Evolutionary conservation across 2,329 filamentous ascomycete species (phyloP), one percentile per base, ranked within the genome.

Genomic region (Cordyceps fumosorosea): DNA sequence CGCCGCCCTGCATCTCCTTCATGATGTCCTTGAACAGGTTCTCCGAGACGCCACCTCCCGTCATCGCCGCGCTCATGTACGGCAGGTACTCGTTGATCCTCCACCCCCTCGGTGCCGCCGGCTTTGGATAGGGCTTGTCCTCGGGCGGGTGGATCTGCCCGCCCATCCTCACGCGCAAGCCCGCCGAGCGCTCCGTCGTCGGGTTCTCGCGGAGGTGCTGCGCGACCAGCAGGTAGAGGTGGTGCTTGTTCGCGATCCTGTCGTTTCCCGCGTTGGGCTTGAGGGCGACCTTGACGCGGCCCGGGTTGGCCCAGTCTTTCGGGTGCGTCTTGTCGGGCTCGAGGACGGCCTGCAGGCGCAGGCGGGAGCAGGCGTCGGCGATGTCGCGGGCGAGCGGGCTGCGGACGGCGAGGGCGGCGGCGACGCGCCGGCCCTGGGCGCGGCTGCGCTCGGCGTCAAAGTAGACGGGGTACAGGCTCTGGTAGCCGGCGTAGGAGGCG

Each of bases 1-100:
- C 80, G 2, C 75, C 77, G 3, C 75, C 74, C 70, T 81, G 80
- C 91, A 98, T 96, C 78, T 96, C 91, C 70, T 87, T 88, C 93
- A 98, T 96, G 82, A 97, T 96, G 68, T 97, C 93, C 79, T 95
- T 91, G 71, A 98, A 87, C 65, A 97, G 85, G 71, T 98, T 96
- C 75, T 99, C 95, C 65, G 87, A 93, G 12, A 98, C 91, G 42
- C 95, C 95, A 12, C 95, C 95, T 10, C 95, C 95, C 60, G 90
- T 95, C 76, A 98, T 84, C 20, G 92, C 95, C 0, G 93, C 87
- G 65, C 90, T 96, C 71, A 96, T 89, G 66, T 96, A 87, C 24
- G 95, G 95, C 67, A 99, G 72, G 63, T 96, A 86, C 64, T 84
- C 86, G 65, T 86, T 86, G 75, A 98, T 88, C 80, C 96, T 97